These are phyloP conservation scores for Paraurostyla sp. DNA, from an alignment of 73 alveolate species.

Conservation along the genomic window DNA sequence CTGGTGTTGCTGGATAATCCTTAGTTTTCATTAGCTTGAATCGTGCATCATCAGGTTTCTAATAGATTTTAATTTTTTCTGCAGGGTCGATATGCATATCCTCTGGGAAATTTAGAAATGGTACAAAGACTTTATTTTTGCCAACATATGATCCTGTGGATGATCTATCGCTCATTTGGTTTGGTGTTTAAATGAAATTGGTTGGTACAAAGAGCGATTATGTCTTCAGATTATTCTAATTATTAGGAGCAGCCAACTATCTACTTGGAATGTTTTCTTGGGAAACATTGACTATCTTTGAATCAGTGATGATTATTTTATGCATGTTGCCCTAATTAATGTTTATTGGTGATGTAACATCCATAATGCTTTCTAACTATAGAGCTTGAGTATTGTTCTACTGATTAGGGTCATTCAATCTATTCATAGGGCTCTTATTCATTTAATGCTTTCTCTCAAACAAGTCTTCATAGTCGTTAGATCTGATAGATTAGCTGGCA, in stretches of 20 bases:
- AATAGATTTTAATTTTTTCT: conserved; percentile 32
- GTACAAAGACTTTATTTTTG: conserved; percentile 61
- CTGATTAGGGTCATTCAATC: background rate
- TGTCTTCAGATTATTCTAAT: no score
- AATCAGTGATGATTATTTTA: no score
- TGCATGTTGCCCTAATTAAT: background rate
- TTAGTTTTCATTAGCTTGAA: conserved; percentile 38
- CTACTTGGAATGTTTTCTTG: no score
- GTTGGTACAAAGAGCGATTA: background rate
- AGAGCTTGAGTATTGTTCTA: background rate
- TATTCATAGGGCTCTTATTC: background rate
- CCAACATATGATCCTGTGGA: conserved; percentile 67
- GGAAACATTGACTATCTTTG: no score
- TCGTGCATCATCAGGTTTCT: conserved; percentile 51
- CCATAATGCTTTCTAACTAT: background rate
- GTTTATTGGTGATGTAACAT: background rate
- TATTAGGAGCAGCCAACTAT: no score
- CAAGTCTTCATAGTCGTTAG: conserved; percentile 9
- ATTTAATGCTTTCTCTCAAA: no score
- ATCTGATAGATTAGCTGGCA: background rate
- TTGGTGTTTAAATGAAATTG: background rate
- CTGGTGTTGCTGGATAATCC: conserved; percentile 34
- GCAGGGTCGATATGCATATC: conserved; percentile 50
- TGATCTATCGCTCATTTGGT: conserved; percentile 15
- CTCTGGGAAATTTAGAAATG: conserved; percentile 66